Evolutionary conservation across 805 yeast species (phyloP).

Genomic region (Wickerhamomyces ciferrii): DNA sequence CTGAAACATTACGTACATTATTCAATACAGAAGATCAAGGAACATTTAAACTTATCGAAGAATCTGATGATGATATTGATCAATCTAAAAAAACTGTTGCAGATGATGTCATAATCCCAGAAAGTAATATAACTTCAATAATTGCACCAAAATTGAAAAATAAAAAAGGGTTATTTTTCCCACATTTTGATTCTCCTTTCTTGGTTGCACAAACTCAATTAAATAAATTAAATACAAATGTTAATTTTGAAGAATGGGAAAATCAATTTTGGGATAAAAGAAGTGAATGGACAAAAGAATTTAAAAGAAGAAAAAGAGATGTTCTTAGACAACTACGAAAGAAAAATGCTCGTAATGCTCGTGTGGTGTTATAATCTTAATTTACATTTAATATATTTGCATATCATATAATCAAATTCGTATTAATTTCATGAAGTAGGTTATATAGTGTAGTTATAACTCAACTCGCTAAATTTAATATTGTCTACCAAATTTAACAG

Average conservation of each 20-base stretch:
- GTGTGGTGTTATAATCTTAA: not conserved
- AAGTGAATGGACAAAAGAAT: slow-evolving; percentile 71
- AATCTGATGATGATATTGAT: slow-evolving; percentile 44
- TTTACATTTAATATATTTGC: not conserved
- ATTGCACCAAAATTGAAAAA: slow-evolving; percentile 23
- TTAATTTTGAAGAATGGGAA: slow-evolving; percentile 49
- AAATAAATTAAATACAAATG: slow-evolving; percentile 39
- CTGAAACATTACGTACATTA: slow-evolving; percentile 59
- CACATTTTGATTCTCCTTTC: slow-evolving; percentile 83
- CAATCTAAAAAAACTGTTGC: slow-evolving; percentile 22
- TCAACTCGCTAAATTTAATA: not conserved
- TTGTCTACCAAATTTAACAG: slow-evolving; percentile 31
- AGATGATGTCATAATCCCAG: slow-evolving; percentile 19
- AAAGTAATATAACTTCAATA: slow-evolving; percentile 14
- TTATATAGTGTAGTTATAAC: too few species aligned
- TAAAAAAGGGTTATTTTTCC: slow-evolving; percentile 63
- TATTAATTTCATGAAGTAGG: too few species aligned
- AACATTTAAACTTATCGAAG: slow-evolving; percentile 39
- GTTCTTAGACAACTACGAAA: slow-evolving; percentile 54
- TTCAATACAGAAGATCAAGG: slow-evolving; percentile 40
- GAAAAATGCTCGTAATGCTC: slow-evolving; percentile 16
- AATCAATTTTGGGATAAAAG: slow-evolving; percentile 79
- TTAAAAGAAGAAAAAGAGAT: slow-evolving; percentile 74
- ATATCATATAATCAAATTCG: too few species aligned
- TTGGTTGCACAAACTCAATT: slow-evolving; percentile 80